Percentiles rank a stretch among this genome's conserved stretches.
Conservation (phyloP, 2,329 filamentous ascomycete species). For the Sphaerulina musiva region DNA sequence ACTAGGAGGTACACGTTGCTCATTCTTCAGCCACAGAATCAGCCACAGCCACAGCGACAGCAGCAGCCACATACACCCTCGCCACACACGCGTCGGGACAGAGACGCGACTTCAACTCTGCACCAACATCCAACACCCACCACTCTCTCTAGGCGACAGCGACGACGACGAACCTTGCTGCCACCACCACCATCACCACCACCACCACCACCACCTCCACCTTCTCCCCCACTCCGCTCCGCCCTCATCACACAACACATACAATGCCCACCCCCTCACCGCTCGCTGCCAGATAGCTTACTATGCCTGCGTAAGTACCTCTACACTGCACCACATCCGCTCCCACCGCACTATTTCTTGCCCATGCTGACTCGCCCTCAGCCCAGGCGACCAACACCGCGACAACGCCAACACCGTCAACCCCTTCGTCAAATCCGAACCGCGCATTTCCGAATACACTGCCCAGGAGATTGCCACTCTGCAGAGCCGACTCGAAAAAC, state of each 20-base stretch:
- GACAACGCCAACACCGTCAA: conserved; percentile 50
- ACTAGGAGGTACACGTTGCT: too few species aligned
- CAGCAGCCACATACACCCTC: too few species aligned
- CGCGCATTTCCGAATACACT: conserved; percentile 71
- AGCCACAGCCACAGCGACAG: too few species aligned
- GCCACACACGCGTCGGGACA: background rate
- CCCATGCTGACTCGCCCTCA: conserved; percentile 17
- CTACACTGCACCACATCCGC: background rate
- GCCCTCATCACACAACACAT: background rate
- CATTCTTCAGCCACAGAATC: too few species aligned
- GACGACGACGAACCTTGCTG: background rate
- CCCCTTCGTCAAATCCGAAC: conserved; percentile 69
- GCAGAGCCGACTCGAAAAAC: conserved; percentile 79
- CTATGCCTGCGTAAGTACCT: conserved; percentile 29
- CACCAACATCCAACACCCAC: background rate
- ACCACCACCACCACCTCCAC: too few species aligned
- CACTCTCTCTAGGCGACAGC: background rate
- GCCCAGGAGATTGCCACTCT: conserved; percentile 86
- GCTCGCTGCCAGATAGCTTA: conserved; percentile 7
- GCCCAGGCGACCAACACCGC: conserved; percentile 35
- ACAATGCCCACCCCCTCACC: background rate
- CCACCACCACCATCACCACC: too few species aligned
- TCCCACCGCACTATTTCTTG: background rate
- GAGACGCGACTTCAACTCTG: conserved; percentile 4
- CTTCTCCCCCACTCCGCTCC: background rate